Evolutionary conservation across 768 basidiomycete species (phyloP).

Genomic region (Mycena kentingensis): DNA sequence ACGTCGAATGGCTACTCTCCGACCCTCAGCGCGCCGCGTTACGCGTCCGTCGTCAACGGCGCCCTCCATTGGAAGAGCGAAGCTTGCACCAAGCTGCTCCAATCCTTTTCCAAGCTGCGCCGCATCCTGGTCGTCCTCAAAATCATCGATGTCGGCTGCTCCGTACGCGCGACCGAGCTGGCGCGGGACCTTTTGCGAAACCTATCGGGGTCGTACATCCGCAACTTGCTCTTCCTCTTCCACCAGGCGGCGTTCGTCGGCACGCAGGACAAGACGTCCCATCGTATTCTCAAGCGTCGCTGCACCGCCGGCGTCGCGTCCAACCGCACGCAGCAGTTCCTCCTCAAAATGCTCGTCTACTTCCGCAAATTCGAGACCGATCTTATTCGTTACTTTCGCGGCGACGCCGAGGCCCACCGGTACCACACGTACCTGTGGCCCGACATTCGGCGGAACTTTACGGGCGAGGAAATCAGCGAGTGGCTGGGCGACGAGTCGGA

Average conservation of each 20-base stretch:
- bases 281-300: neutral
- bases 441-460: neutral
- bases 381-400: neutral
- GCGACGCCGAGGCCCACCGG: neutral
- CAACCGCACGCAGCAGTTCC: neutral
- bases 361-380: conserved; percentile 4
- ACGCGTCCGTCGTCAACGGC: neutral
- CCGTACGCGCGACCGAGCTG: conserved; percentile 3
- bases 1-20: neutral
- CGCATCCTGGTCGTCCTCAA: neutral
- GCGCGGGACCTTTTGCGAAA: neutral
- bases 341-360: neutral
- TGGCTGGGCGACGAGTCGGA: neutral
- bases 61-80: neutral
- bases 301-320: neutral
- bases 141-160: conserved; percentile 2
- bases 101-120: neutral
- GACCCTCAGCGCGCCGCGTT: neutral
- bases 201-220: neutral
- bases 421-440: conserved; percentile 10
- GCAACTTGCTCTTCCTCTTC: neutral
- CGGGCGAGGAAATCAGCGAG: conserved; percentile 5
- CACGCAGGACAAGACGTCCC: neutral
- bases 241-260: neutral
- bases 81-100: neutral